Evolutionary conservation across 768 basidiomycete species (phyloP).

Genomic region (Pulveroboletus sp.): DNA sequence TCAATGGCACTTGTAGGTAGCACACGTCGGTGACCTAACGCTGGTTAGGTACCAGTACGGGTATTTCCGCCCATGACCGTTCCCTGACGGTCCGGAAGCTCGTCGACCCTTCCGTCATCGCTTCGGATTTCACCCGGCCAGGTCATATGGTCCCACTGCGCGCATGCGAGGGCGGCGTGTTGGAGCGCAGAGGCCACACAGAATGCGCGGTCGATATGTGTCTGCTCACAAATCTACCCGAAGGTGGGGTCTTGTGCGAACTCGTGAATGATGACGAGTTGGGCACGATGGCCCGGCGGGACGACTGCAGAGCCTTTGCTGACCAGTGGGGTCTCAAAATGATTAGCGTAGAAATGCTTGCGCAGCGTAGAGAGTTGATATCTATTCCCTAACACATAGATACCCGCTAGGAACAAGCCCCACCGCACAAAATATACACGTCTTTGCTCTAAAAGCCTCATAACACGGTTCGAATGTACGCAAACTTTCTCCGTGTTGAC

Average conservation of each 20-base stretch:
- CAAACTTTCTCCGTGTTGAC: too few relatives aligned
- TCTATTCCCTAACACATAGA: conserved; percentile 1
- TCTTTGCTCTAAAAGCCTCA: neutral
- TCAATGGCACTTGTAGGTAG: neutral
- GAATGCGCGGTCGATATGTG: conserved; percentile 90
- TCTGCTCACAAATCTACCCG: conserved; percentile 55
- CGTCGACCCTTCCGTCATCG: conserved; percentile 49
- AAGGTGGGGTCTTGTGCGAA: conserved; percentile 84
- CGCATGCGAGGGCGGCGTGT: conserved; percentile 78
- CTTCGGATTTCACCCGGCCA: conserved; percentile 82
- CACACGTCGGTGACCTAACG: neutral
- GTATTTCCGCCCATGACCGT: conserved; percentile 95
- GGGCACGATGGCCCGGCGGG: conserved; percentile 91
- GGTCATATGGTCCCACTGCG: conserved; percentile 95
- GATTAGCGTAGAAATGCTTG: conserved; percentile 89
- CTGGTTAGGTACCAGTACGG: conserved; percentile 77
- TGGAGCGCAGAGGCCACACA: conserved; percentile 89
- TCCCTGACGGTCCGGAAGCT: conserved; percentile 82
- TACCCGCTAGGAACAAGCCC: neutral
- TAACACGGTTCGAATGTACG: too few relatives aligned
- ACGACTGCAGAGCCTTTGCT: conserved; percentile 90
- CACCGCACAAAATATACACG: neutral
- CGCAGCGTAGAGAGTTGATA: conserved; percentile 32
- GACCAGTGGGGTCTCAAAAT: conserved; percentile 86
- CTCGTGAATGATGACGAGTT: conserved; percentile 86